Evolutionary conservation across 2,329 filamentous ascomycete genomes (phyloP).

Genomic region (Polytolypa hystricis): DNA sequence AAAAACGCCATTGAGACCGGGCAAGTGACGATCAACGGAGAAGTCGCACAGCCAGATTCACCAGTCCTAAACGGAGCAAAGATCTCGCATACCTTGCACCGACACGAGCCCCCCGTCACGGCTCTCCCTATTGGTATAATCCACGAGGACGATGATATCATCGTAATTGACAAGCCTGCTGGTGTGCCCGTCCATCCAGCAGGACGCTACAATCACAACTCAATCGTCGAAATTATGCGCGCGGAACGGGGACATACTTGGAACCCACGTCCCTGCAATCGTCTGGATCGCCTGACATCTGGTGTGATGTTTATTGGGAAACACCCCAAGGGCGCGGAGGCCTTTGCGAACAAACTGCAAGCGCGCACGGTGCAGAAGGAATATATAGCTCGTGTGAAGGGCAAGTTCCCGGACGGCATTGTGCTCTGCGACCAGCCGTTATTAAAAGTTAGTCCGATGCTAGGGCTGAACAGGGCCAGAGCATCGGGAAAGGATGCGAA

Average conservation of each 20-base stretch:
- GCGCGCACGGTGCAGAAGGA: constrained; percentile 82
- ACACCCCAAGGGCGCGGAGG: constrained; percentile 65
- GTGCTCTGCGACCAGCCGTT: constrained; percentile 90
- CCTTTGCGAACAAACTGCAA: constrained; percentile 64
- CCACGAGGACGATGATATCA: constrained; percentile 83
- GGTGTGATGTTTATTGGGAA: constrained; percentile 98
- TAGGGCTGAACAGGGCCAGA: constrained; percentile 87
- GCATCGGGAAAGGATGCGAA: constrained; percentile 82
- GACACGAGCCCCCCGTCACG: constrained; percentile 89
- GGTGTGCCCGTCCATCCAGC: constrained; percentile 93
- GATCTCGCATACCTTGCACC: constrained; percentile 85
- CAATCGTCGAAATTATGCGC: constrained; percentile 84
- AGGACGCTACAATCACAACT: constrained; percentile 92
- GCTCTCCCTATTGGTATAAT: constrained; percentile 68
- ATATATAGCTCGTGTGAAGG: constrained; percentile 83
- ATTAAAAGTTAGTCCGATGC: constrained; percentile 83
- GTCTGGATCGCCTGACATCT: constrained; percentile 86
- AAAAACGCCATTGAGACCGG: constrained; percentile 69
- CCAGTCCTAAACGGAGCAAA: constrained; percentile 79
- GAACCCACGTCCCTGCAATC: constrained; percentile 67
- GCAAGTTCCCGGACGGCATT: constrained; percentile 83
- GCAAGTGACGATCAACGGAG: constrained; percentile 68
- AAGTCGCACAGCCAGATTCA: constrained; percentile 55
- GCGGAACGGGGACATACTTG: constrained; percentile 53
- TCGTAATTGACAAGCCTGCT: constrained; percentile 94